Conservation (phyloP, 768 basidiomycete genomes). For the Leccinum broughii region DNA sequence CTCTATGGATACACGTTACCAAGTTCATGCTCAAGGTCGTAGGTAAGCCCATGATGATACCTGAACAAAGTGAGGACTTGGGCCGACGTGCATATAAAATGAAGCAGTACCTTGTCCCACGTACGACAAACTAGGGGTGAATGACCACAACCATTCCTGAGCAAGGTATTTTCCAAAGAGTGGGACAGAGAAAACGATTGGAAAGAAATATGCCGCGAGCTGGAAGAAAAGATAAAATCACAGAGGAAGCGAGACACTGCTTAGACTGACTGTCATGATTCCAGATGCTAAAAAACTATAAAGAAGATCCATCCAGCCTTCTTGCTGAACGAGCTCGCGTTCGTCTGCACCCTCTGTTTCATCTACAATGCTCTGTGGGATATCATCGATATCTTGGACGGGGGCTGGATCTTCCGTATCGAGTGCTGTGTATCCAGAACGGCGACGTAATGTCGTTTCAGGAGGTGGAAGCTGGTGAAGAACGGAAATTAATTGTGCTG, state of each 20-base stretch:
- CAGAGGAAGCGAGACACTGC: background rate
- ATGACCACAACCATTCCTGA: constrained; percentile 88
- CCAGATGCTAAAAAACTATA: constrained; percentile 81
- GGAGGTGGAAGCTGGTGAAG: constrained; percentile 77
- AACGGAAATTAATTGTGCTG: constrained; percentile 91
- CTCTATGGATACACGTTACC: constrained; percentile 41
- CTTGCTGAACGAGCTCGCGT: constrained; percentile 53
- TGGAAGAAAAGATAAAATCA: constrained; percentile 31
- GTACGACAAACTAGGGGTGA: constrained; percentile 89
- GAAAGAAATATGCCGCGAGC: constrained; percentile 89
- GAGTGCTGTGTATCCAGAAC: constrained; percentile 53
- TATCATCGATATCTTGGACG: constrained; percentile 5
- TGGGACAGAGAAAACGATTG: constrained; percentile 83
- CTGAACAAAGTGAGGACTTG: constrained; percentile 36
- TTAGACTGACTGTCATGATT: constrained; percentile 62
- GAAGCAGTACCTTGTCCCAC: constrained; percentile 74
- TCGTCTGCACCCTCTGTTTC: constrained; percentile 33
- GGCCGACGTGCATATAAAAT: background rate
- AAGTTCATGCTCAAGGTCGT: constrained; percentile 93
- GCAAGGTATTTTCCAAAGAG: constrained; percentile 84
- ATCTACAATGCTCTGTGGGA: constrained; percentile 27
- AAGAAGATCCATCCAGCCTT: constrained; percentile 76
- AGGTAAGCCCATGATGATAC: constrained; percentile 97
- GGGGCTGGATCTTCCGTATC: constrained; percentile 36
- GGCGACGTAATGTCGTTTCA: constrained; percentile 52